Conservation (phyloP, 371 early-diverging fungal genomes). For the Mortierella sp. region DNA sequence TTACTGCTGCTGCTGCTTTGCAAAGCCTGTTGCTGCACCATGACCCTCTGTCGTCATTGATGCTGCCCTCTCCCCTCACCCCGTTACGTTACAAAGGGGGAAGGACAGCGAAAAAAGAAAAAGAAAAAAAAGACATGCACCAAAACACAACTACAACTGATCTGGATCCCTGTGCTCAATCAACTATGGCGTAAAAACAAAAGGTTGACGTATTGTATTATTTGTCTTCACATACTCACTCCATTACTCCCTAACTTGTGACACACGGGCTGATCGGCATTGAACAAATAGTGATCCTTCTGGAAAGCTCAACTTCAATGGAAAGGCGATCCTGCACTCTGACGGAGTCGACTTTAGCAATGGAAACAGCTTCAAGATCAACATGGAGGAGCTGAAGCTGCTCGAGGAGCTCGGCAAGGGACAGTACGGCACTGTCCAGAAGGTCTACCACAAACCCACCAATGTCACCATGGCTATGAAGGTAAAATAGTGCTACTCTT, state of each 20-base stretch:
- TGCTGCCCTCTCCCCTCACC: background rate
- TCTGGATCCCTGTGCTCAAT: conserved; percentile 5
- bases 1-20: background rate
- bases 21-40: background rate
- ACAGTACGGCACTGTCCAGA: conserved; percentile 94
- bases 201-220: background rate
- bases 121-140: background rate
- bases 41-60: conserved; percentile 7
- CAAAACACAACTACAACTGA: conserved; percentile 3
- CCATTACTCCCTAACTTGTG: background rate
- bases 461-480: conserved; percentile 95
- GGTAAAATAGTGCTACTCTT: no score
- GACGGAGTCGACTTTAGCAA: conserved; percentile 93
- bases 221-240: background rate
- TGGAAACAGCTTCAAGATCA: conserved; percentile 90
- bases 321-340: conserved; percentile 92
- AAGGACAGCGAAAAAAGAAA: background rate
- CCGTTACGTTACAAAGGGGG: conserved; percentile 5
- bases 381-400: conserved; percentile 87
- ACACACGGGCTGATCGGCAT: background rate
- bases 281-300: conserved; percentile 79
- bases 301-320: conserved; percentile 92
- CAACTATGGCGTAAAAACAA: conserved; percentile 1
- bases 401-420: conserved; percentile 89
- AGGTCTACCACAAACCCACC: conserved; percentile 90